A percentile compares a stretch with the other conserved stretches of the same genome.
These are phyloP conservation scores for Zasmidium citrigriseum DNA, from an alignment of 2,329 filamentous ascomycete genomes.

Conservation along the genomic window DNA sequence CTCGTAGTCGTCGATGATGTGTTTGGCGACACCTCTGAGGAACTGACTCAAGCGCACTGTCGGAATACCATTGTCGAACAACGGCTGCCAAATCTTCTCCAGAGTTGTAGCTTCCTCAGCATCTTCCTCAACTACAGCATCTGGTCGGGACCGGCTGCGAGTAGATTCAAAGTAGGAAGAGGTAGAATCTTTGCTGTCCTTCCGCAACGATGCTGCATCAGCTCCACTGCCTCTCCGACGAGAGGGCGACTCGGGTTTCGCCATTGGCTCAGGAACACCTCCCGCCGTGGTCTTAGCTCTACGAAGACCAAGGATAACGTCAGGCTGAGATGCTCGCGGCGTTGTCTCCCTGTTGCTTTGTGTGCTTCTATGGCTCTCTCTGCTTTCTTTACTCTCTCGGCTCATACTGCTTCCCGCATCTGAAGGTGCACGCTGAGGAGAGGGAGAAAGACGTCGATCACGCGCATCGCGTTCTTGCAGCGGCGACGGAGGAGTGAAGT, in stretches of 20 bases:
- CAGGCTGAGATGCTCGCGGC: slow-evolving; percentile 22
- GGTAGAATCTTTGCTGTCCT: slow-evolving; percentile 19
- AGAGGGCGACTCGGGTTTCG: slow-evolving; percentile 6
- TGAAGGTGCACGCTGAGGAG: slow-evolving; percentile 37
- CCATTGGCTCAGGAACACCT: slow-evolving; percentile 7
- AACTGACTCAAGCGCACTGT: slow-evolving; percentile 71
- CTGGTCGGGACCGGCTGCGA: slow-evolving; percentile 8
- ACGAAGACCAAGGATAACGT: slow-evolving; percentile 9
- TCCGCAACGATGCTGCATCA: slow-evolving; percentile 10
- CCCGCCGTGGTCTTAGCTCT: slow-evolving; percentile 20
- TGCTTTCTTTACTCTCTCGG: slow-evolving; percentile 21
- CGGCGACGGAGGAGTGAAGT: slow-evolving; percentile 60
- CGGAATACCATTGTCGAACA: slow-evolving; percentile 70
- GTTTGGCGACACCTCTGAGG: slow-evolving; percentile 70
- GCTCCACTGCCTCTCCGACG: slow-evolving; percentile 19
- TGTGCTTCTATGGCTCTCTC: slow-evolving; percentile 18
- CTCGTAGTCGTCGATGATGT: slow-evolving; percentile 70
- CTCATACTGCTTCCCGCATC: slow-evolving; percentile 23
- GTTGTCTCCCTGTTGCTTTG: slow-evolving; percentile 22
- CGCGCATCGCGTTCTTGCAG: slow-evolving; percentile 15
- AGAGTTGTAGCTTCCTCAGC: slow-evolving; percentile 55
- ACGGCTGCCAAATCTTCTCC: slow-evolving; percentile 73
- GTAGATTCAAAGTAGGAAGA: slow-evolving; percentile 8
- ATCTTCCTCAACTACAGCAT: slow-evolving; percentile 13
- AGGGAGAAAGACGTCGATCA: slow-evolving; percentile 30